Base-by-base conservation (phyloP, 441 rosid genomes). In the Arabidopsis lyrata region DNA sequence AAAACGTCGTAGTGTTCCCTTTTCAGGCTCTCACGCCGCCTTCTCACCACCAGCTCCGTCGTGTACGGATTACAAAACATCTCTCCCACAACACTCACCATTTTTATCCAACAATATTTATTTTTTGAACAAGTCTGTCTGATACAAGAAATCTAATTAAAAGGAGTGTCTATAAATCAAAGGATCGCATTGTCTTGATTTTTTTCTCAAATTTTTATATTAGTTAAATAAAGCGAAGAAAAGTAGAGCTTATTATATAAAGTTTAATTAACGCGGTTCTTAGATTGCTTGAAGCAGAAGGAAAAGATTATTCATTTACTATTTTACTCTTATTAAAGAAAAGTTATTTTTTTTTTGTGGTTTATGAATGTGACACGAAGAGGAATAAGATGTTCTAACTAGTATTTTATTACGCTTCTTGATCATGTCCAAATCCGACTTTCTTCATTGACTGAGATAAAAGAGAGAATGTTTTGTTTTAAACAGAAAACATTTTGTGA, bases 41-140 rank as follows among this genome's bases (percentile, higher is more conserved):
- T 85, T 78, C 75, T 83, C 7, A 90, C 87, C 16, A 72, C 45
- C 24, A 88, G 48, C 75, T 90, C 89, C 84, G 84, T 72, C 13
- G 86, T 68, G 69, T 83, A 84, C 1, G 92, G 94, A 48, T 79
- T 78, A 45, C 96, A 87, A 72, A 77, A 88, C 20, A 81, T 81
- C 22, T 86, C 85, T 48, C 88, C 92, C 12, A 85, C 77, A 20
- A 90, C 83, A 69, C 80, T 85, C 29, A 83, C 77, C 63, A 68
- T 73, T 39, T 53, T 49, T 13, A 22, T 3, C 50, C 9, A 63
- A 18, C 67, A 72, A 67, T 63, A 1, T 10, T 34, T 36, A 15
- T n/a, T 32, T 27, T 16, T 16, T 15, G 18, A 32, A 42, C 68
- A 32, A 50, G 73, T 41, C 56, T 67, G 2, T 45, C 13, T 58